Evolutionary conservation across 2,329 filamentous ascomycete genomes (phyloP).

Genomic region (Ceratocystiopsis sp.): DNA sequence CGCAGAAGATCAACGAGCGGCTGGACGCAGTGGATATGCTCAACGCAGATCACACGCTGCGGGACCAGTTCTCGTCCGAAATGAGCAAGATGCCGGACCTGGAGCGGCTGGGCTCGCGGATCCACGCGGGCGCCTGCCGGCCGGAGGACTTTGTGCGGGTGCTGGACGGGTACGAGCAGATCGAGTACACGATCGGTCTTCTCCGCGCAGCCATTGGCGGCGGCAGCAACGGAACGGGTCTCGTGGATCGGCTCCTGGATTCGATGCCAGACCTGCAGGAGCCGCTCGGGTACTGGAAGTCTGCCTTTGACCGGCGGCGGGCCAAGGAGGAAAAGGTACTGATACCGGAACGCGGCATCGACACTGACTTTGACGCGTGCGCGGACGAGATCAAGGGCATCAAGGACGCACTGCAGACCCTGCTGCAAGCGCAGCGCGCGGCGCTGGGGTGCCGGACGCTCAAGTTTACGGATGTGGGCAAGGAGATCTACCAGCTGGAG

Average conservation of each 20-base stretch:
- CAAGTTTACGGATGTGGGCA: slow-evolving; percentile 72
- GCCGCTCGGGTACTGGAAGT: slow-evolving; percentile 70
- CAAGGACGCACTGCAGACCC: slow-evolving; percentile 50
- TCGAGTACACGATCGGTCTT: slow-evolving; percentile 81
- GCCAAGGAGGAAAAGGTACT: slow-evolving; percentile 67
- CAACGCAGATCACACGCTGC: slow-evolving; percentile 64
- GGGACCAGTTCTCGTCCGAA: slow-evolving; percentile 76
- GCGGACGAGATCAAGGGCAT: slow-evolving; percentile 60
- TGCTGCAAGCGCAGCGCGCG: slow-evolving; percentile 55
- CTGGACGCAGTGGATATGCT: slow-evolving; percentile 88
- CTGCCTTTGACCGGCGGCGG: slow-evolving; percentile 70
- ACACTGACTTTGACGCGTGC: slow-evolving; percentile 81
- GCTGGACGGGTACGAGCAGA: slow-evolving; percentile 91
- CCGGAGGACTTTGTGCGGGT: slow-evolving; percentile 87
- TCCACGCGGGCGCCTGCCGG: slow-evolving; percentile 82
- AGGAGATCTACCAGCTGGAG: slow-evolving; percentile 94
- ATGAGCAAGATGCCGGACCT: slow-evolving; percentile 86
- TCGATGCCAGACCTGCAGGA: slow-evolving; percentile 72
- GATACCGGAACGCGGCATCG: slow-evolving; percentile 72
- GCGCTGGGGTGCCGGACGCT: slow-evolving; percentile 59
- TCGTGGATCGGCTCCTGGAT: slow-evolving; percentile 68
- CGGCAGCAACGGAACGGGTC: slow-evolving; percentile 63
- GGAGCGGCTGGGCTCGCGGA: slow-evolving; percentile 81
- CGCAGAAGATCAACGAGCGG: slow-evolving; percentile 75
- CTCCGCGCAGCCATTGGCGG: slow-evolving; percentile 47